Evolutionary conservation across 2,329 filamentous ascomycete genomes (phyloP).

Genomic region (Stagonosporopsis vannaccii): DNA sequence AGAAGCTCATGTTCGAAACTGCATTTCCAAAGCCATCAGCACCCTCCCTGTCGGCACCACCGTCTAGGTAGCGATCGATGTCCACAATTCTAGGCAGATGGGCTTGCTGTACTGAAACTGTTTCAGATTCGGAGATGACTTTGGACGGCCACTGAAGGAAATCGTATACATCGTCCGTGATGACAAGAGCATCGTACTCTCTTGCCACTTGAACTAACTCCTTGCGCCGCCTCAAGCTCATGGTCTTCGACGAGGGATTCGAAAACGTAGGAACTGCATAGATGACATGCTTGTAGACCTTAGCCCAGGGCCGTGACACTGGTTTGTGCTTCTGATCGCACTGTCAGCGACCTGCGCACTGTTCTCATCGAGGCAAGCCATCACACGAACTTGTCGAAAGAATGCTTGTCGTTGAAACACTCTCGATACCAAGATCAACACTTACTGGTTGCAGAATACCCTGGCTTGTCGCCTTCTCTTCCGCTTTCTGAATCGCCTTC

Average conservation of each 20-base stretch:
- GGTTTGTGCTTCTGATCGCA: constrained; percentile 62
- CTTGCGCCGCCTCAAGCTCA: constrained; percentile 72
- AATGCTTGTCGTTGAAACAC: neutral
- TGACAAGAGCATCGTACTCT: constrained; percentile 78
- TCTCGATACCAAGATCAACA: neutral
- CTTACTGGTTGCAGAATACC: constrained; percentile 56
- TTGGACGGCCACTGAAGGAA: constrained; percentile 78
- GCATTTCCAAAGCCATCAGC: constrained; percentile 76
- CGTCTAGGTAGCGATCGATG: constrained; percentile 73
- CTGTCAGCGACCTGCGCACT: constrained; percentile 16
- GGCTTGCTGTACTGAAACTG: constrained; percentile 50
- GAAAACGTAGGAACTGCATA: constrained; percentile 89
- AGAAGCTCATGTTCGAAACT: constrained; percentile 87
- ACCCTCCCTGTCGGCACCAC: constrained; percentile 55
- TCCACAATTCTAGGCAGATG: constrained; percentile 77
- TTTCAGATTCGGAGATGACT: constrained; percentile 31
- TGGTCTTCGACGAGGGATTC: constrained; percentile 86
- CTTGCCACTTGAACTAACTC: constrained; percentile 78
- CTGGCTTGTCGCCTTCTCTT: constrained; percentile 51
- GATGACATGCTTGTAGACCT: constrained; percentile 85
- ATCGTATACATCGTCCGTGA: constrained; percentile 94
- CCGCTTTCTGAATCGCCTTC: constrained; percentile 58
- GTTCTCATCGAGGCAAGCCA: neutral
- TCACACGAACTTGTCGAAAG: neutral
- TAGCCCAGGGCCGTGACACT: constrained; percentile 64